Base-by-base conservation (phyloP, 2,329 filamentous ascomycete genomes). In the Aspergillus quadrilineatus region DNA sequence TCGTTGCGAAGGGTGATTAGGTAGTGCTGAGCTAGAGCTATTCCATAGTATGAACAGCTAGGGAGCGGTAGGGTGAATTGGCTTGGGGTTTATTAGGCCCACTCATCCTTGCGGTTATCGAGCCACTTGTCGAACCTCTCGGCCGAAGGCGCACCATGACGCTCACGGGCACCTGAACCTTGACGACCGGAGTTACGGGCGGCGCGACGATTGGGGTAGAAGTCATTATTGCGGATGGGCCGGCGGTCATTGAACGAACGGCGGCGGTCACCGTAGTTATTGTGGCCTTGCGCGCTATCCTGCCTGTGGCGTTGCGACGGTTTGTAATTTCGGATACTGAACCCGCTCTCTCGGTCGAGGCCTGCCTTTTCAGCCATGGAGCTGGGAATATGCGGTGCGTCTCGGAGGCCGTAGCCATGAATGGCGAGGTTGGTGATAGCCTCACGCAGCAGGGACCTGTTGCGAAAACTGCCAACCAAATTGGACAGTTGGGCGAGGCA, bases 351-450 rank as follows among this genome's bases (percentile, higher is more conserved):
- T 29, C n/a, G 7, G 43, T n/a, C 22, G 28, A 45, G 43, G 28
- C 43, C 43, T 45, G 15, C 5, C 12, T 7, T 8, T 7, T 7
- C 12, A 28, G 43, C 29, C 44, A 12, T 22, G 7, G 4, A 5
- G n/a, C 17, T 15, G 15, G 29, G 10, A 4, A 37, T 28, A 6
- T 14, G n/a, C 41, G 37, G 48, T 10, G 37, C 6, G 6, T 26
- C 14, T 26, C 12, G 36, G n/a, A 54, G 42, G 12, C 42, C 34
- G 30, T 43, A 55, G 14, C 79, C 79, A 58, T 77, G 73, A 42
- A 74, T 69, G 6, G 77, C 73, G 15, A 78, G 66, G 48, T 74
- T 65, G 60, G 81, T 80, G 29, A 81, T 70, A 8, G 71, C 69
- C 12, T 75, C 67, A n/a, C 82, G 59, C 8, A 81, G 67, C 7